phyloP scores from a whole-genome alignment of 208 protist genomes.

The Herpetomonas samuelpessoai region DNA sequence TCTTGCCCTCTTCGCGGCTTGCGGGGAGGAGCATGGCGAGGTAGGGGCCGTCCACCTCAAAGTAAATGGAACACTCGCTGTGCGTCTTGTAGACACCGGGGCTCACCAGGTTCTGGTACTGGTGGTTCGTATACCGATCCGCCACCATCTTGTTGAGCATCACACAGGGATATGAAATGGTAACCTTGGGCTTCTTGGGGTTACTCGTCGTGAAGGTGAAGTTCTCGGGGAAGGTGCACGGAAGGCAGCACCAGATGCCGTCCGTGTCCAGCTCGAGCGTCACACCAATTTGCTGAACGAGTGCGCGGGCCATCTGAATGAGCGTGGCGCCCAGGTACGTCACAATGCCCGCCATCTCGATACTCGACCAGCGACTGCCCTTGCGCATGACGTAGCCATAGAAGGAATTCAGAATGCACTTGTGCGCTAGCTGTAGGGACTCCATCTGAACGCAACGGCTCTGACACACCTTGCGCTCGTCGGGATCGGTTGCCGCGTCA shows the following conservation, averaged over 20 bases:
- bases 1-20: constrained; percentile 98
- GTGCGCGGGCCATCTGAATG: constrained; percentile 96
- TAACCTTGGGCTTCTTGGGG: constrained; percentile 56
- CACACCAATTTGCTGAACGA: constrained; percentile 98
- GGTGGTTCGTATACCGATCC: constrained; percentile 98
- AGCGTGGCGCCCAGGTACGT: constrained; percentile 98
- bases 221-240: constrained; percentile 97
- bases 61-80: constrained; percentile 98
- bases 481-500: constrained; percentile 72
- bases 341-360: constrained; percentile 99
- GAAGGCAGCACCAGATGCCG: constrained; percentile 99
- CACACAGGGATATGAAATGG: constrained; percentile 96
- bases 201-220: constrained; percentile 88
- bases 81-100: constrained; percentile 69
- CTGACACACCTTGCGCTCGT: constrained; percentile 88
- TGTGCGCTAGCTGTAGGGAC: constrained; percentile 99
- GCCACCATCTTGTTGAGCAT: constrained; percentile 99
- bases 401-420: constrained; percentile 99
- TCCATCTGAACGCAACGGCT: constrained; percentile 98
- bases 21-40: constrained; percentile 99
- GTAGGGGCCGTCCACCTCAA: constrained; percentile 99
- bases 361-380: constrained; percentile 99
- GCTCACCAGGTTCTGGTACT: constrained; percentile 95
- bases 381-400: constrained; percentile 99
- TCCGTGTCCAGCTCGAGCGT: constrained; percentile 99